phyloP scores from a whole-genome alignment of 768 basidiomycete genomes.

The Solioccasus polychromus region DNA sequence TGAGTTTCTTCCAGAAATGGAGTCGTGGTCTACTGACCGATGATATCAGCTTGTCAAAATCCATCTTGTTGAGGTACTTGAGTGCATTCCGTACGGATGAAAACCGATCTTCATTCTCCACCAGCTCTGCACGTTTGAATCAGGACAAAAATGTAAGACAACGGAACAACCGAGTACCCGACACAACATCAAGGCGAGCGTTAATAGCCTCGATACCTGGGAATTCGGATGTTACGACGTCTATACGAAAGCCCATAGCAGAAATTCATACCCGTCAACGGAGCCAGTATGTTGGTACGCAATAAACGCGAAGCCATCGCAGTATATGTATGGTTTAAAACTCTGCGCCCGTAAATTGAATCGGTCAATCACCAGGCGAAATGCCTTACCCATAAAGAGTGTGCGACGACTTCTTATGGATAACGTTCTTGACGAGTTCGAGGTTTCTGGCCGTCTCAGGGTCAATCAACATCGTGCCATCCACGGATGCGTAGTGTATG shows the following conservation, averaged over 20 bases:
- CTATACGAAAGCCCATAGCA: too few relatives aligned
- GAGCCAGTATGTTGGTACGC: conserved; percentile 77
- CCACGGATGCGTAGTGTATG: conserved; percentile 73
- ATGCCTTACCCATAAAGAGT: conserved; percentile 71
- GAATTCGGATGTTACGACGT: not conserved
- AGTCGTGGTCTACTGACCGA: conserved; percentile 40
- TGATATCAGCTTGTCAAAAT: conserved; percentile 84
- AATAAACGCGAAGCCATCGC: conserved; percentile 87
- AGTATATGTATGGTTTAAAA: conserved; percentile 80
- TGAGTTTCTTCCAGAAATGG: not conserved
- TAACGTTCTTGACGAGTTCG: conserved; percentile 80
- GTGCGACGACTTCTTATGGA: conserved; percentile 62
- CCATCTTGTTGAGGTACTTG: conserved; percentile 71
- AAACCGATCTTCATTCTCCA: conserved; percentile 74
- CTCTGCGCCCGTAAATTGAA: conserved; percentile 36
- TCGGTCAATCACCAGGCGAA: not conserved
- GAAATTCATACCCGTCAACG: conserved; percentile 57
- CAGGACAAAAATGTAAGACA: not conserved
- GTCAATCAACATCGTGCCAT: conserved; percentile 96
- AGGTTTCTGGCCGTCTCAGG: conserved; percentile 84
- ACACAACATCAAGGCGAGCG: conserved; percentile 81
- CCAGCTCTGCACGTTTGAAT: conserved; percentile 52
- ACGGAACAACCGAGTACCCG: conserved; percentile 45
- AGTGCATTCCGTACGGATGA: conserved; percentile 66
- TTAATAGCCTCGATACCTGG: conserved; percentile 54